Base-by-base conservation (phyloP, 78 protist genomes). In the Protostelium mycophagum region DNA sequence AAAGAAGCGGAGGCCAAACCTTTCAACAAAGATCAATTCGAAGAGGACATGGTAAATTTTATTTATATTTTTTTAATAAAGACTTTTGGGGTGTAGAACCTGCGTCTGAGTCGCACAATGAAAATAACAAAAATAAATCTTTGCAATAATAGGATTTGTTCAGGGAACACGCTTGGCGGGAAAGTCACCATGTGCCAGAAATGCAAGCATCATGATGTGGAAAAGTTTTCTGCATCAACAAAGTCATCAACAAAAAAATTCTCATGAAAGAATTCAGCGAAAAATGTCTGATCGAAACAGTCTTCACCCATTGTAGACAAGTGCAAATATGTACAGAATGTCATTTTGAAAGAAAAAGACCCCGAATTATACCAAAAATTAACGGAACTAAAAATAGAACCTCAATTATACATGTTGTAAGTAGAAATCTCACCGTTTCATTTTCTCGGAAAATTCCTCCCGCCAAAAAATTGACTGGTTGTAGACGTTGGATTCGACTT, bases 401-500 rank as follows among this genome's bases (percentile, higher is more conserved):
- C 96, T 31, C 96, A 93, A 85, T 88, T 94, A 38, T 94, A 91
- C 85, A 36, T 90, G 37, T 83, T 91, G 93, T 85, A 10, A 34
- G 35, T 89, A 23, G 23, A 83, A 35, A 29, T 38, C 25, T 1
- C n/a, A 29, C 9, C 1, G 23, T 83, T 88, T n/a, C n/a, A n/a
- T n/a, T n/a, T n/a, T n/a, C n/a, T n/a, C n/a, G n/a, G n/a, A n/a
- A n/a, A n/a, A n/a, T n/a, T 16, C 28, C 5, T 38, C 88, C 88
- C 88, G 63, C 37, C 37, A 1, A 31, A 31, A 29, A 29, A 23
- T 35, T 29, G 39, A 16, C 35, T 36, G 63, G 1, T 38, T 36
- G 1, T 39, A 86, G 91, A 0, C 84, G 97, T 34, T 96, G 97
- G 97, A 84, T 96, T 36, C 51, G 95, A 34, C 95, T 96, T 37